Conservation (phyloP, 495 filamentous ascomycete species). For the Hyphodiscus hymeniophilus region DNA sequence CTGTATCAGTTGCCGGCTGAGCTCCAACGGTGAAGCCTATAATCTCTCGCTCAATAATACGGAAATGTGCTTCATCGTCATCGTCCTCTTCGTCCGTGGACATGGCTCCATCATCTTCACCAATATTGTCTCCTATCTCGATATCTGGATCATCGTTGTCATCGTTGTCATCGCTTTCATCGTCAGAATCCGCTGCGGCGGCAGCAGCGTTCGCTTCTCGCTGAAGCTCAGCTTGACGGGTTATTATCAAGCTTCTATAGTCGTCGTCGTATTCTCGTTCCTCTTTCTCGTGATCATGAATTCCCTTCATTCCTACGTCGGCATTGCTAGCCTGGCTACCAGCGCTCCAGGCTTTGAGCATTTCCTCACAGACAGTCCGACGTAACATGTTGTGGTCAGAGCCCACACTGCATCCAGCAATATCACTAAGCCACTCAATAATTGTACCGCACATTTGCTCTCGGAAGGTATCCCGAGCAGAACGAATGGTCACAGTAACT, state of each 20-base stretch:
- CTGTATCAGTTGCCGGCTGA: slow-evolving; percentile 32
- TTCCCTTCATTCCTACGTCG: slow-evolving; percentile 73
- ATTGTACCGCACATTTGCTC: slow-evolving; percentile 99
- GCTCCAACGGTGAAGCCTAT: not conserved
- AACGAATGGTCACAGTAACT: slow-evolving; percentile 90
- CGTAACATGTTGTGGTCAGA: slow-evolving; percentile 72
- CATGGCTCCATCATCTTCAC: slow-evolving; percentile 32
- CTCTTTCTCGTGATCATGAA: slow-evolving; percentile 77
- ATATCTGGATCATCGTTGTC: slow-evolving; percentile 19
- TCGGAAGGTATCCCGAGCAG: slow-evolving; percentile 86
- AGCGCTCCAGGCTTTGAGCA: slow-evolving; percentile 75
- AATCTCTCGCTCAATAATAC: not conserved
- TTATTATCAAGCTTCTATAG: slow-evolving; percentile 24
- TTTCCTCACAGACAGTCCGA: slow-evolving; percentile 77
- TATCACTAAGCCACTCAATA: slow-evolving; percentile 91
- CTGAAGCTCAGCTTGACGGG: slow-evolving; percentile 12
- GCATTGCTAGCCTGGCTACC: slow-evolving; percentile 82
- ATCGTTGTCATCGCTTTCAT: slow-evolving; percentile 32
- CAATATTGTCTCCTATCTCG: slow-evolving; percentile 30
- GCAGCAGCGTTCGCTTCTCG: slow-evolving; percentile 23
- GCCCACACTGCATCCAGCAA: slow-evolving; percentile 81
- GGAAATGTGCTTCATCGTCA: slow-evolving; percentile 30
- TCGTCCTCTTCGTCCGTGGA: slow-evolving; percentile 36
- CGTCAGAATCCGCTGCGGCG: slow-evolving; percentile 36
- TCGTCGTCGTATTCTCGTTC: slow-evolving; percentile 20